phyloP scores from a whole-genome alignment of 805 yeast genomes.

The Candida railenensis region DNA sequence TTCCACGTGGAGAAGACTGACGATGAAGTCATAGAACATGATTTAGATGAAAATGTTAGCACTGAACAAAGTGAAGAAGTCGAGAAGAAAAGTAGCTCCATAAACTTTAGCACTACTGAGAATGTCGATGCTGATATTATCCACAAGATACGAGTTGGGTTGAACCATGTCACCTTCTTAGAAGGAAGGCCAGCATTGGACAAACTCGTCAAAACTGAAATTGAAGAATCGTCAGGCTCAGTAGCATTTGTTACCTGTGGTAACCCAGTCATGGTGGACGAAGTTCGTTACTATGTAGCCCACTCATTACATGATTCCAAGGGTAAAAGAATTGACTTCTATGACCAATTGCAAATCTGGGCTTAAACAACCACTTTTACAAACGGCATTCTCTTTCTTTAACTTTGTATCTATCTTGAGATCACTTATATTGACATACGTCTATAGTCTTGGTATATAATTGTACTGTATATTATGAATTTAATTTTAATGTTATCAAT shows the following conservation, averaged over 20 bases:
- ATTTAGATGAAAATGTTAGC: not conserved
- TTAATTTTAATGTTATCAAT: not conserved
- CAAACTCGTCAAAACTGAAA: constrained; percentile 28
- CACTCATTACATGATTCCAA: constrained; percentile 29
- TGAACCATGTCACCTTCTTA: constrained; percentile 28
- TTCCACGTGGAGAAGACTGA: constrained; percentile 13
- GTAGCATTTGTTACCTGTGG: constrained; percentile 34
- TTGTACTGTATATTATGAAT: too few species aligned
- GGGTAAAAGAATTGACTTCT: constrained; percentile 61
- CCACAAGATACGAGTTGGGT: constrained; percentile 10
- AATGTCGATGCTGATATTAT: not conserved
- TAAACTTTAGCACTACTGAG: not conserved
- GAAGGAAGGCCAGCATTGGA: constrained; percentile 46
- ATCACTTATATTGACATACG: too few species aligned
- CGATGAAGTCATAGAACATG: not conserved
- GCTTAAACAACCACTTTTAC: constrained; percentile 25
- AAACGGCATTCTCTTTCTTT: too few species aligned
- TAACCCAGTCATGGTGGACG: constrained; percentile 33
- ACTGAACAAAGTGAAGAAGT: not conserved
- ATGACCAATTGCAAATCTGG: constrained; percentile 78
- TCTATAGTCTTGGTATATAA: not conserved
- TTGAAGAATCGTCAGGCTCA: constrained; percentile 35
- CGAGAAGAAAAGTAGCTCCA: not conserved
- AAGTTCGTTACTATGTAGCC: constrained; percentile 36
- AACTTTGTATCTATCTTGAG: too few species aligned